Evolutionary conservation across 116 monocot genomes (phyloP), one percentile per base, ranked within the genome.

Genomic region (Dioscorea cayenensis): DNA sequence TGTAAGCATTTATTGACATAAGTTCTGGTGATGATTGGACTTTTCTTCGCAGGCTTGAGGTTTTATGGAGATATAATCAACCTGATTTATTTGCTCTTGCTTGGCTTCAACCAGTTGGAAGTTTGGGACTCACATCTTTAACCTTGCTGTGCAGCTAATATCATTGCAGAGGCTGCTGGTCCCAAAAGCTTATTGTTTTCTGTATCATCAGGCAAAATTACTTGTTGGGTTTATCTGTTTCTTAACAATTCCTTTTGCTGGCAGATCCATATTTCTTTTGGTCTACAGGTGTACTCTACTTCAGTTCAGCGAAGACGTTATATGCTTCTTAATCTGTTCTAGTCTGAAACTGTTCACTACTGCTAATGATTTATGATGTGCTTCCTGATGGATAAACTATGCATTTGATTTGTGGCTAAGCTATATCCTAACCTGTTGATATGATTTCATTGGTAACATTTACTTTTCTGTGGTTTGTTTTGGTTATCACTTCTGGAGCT

Each of bases 101-200:
- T 83, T 83, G 76, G 73, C 65, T 70, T 84, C 84, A 85, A 69
- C 76, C 85, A 87, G 75, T 80, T 89, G 89, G 85, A 83, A 83
- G 81, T 92, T 88, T 92, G 77, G 81, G 84, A 82, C 82, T 94
- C 85, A 88, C 85, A 65, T 84, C 78, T 80, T 87, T 86, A 86
- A 88, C 80, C 83, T 90, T 94, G 84, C 82, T 84, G 66, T 87
- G 74, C 77, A 84, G 68, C 88, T 85, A 73, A 84, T 78, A 75
- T 68, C 63, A 79, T 86, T 90, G 90, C 90, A 94, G 90, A 87
- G 78, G 79, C 32, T 64, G 51, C 63, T 49, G 73, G 58, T 58
- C 38, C 28, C 61, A 66, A 49, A 66, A 49, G 37, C 38, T 35
- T 10, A 38, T 67, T 52, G 61, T 17, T 52, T 36, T 51, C 28